Evolutionary conservation across 1,284 basidiomycete species (phyloP).

Genomic region (Tremellales sp.): DNA sequence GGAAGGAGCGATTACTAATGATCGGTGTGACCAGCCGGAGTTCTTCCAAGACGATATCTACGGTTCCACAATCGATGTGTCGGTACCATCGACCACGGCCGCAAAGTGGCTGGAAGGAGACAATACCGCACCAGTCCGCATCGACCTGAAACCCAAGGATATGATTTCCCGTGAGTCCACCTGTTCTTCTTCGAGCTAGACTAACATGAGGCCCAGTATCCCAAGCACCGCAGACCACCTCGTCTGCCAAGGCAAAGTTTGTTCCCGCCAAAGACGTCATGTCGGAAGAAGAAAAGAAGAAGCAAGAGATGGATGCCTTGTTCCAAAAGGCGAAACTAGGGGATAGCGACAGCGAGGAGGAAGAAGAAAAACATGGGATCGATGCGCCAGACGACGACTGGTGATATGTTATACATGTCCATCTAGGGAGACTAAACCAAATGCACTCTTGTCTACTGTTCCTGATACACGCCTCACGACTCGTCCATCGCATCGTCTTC

Average conservation of each 20-base stretch:
- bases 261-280: conserved; percentile 39
- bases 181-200: neutral
- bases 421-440: neutral
- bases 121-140: conserved; percentile 5
- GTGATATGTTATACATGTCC: conserved; percentile 11
- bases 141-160: conserved; percentile 42
- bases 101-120: conserved; percentile 43
- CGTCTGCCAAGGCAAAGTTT: conserved; percentile 33
- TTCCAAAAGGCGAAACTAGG: conserved; percentile 41
- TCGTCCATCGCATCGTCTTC: conserved; percentile 10
- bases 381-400: conserved; percentile 44
- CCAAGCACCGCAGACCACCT: conserved; percentile 30
- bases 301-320: conserved; percentile 43
- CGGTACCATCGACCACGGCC: conserved; percentile 21
- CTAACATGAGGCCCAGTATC: conserved; percentile 38
- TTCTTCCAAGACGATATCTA: conserved; percentile 55
- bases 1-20: neutral
- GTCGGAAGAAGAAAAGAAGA: conserved; percentile 42
- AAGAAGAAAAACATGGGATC: conserved; percentile 26
- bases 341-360: conserved; percentile 37
- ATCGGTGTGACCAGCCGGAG: conserved; percentile 28
- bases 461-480: neutral
- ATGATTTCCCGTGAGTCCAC: conserved; percentile 28
- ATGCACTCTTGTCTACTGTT: neutral
- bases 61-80: conserved; percentile 41